Percentiles rank a stretch among this genome's conserved stretches.
Evolutionary conservation across 805 yeast species (phyloP).

Genomic region (Ogataea thermomethanolica): DNA sequence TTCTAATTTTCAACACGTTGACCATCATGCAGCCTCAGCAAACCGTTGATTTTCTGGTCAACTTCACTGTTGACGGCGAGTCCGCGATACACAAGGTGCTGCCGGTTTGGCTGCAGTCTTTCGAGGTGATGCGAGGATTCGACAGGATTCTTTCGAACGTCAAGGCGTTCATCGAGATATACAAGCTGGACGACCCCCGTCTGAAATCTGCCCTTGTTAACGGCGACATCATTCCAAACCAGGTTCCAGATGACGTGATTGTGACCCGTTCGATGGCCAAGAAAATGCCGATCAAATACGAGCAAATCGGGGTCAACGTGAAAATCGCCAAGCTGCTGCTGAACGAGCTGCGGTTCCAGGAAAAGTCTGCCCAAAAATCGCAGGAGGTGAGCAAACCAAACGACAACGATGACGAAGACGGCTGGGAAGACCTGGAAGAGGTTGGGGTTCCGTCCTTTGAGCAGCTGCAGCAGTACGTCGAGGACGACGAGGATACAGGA

Average conservation of each 20-base stretch:
- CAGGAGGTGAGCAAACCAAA: slow-evolving; percentile 31
- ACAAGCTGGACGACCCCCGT: slow-evolving; percentile 51
- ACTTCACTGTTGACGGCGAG: slow-evolving; percentile 29
- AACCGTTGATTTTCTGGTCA: slow-evolving; percentile 58
- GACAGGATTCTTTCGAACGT: slow-evolving; percentile 65
- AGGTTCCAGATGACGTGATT: slow-evolving; percentile 52
- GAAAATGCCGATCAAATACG: slow-evolving; percentile 56
- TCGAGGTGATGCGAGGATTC: slow-evolving; percentile 76
- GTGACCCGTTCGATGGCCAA: slow-evolving; percentile 84
- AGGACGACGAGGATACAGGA: slow-evolving; percentile 23
- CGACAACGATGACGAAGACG: slow-evolving; percentile 43
- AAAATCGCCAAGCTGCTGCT: slow-evolving; percentile 72
- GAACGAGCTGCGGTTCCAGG: slow-evolving; percentile 66
- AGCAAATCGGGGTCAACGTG: slow-evolving; percentile 61
- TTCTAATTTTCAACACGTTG: slow-evolving; percentile 72
- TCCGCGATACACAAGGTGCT: slow-evolving; percentile 55
- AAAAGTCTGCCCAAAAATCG: slow-evolving; percentile 39
- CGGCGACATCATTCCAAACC: slow-evolving; percentile 70
- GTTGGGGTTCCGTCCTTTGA: slow-evolving; percentile 61
- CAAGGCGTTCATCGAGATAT: slow-evolving; percentile 69
- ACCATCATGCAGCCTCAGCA: slow-evolving; percentile 59
- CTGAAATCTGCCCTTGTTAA: slow-evolving; percentile 56
- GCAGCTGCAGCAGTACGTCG: slow-evolving; percentile 56
- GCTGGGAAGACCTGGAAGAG: slow-evolving; percentile 77
- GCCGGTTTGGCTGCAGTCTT: slow-evolving; percentile 79